phyloP scores from a whole-genome alignment of 345 rosid genomes.

The Euphorbia pulcherrima region DNA sequence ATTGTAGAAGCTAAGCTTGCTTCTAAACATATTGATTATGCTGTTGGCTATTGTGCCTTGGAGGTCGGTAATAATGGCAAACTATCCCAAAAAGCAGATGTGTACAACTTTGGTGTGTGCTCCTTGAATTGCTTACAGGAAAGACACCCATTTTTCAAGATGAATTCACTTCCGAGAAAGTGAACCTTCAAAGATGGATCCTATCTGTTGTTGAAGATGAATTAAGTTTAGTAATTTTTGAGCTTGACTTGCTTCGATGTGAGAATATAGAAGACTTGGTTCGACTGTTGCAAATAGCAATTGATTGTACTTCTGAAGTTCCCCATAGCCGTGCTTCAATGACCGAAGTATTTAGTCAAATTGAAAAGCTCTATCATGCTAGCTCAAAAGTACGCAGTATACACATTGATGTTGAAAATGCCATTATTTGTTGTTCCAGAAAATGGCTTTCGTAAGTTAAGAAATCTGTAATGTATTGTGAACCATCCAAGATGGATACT shows the following conservation, averaged over 20 bases:
- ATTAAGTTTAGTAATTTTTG: constrained; percentile 43
- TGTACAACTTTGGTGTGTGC: constrained; percentile 46
- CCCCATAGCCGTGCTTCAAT: constrained; percentile 44
- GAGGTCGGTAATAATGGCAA: constrained; percentile 40
- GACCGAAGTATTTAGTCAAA: constrained; percentile 22
- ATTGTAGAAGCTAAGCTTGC: constrained; percentile 30
- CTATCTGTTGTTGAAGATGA: constrained; percentile 44
- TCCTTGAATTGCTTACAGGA: constrained; percentile 37
- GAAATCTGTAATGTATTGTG: neutral
- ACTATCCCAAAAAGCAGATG: constrained; percentile 49
- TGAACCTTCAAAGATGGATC: constrained; percentile 51
- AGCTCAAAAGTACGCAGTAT: constrained; percentile 12
- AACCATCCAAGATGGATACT: no score
- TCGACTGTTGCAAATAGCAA: constrained; percentile 40
- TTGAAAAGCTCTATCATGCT: constrained; percentile 26
- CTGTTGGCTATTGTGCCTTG: constrained; percentile 36
- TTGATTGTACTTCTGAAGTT: constrained; percentile 37
- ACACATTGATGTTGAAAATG: constrained; percentile 9
- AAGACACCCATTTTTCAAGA: constrained; percentile 33
- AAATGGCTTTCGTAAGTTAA: neutral
- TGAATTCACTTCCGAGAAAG: constrained; percentile 38
- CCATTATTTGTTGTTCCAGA: neutral
- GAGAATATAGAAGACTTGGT: constrained; percentile 45
- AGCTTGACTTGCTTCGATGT: constrained; percentile 38
- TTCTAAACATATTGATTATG: constrained; percentile 31